Conservation (phyloP, 495 filamentous ascomycete genomes). For the Bathelium albidoporum region DNA sequence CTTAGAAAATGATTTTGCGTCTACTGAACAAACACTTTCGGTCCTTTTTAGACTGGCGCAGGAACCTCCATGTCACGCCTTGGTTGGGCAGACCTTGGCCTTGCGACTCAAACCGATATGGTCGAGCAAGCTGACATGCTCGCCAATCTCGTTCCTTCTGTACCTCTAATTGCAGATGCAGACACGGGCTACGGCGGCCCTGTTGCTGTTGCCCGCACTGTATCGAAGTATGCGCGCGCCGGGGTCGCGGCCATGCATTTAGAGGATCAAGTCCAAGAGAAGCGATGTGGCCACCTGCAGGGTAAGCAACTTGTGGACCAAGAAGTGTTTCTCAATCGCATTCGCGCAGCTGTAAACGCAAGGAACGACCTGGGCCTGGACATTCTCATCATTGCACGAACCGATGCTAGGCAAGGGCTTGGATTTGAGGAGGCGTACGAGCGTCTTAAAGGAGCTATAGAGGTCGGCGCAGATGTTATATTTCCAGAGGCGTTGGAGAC, state of each 20-base stretch:
- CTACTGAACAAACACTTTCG: background rate
- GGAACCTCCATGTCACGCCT: conserved; percentile 19
- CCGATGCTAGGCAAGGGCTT: conserved; percentile 20
- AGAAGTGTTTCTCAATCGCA: conserved; percentile 17
- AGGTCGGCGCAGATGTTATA: conserved; percentile 22
- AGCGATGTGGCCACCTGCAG: conserved; percentile 27
- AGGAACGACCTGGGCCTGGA: conserved; percentile 15
- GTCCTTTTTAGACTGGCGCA: conserved; percentile 14
- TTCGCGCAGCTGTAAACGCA: conserved; percentile 17
- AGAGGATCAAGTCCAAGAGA: conserved; percentile 26
- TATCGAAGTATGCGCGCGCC: conserved; percentile 18
- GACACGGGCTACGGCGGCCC: conserved; percentile 28
- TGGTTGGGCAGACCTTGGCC: conserved; percentile 19
- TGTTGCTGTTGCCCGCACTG: conserved; percentile 17
- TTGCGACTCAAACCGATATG: conserved; percentile 19
- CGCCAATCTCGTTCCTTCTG: conserved; percentile 12
- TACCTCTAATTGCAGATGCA: conserved; percentile 12
- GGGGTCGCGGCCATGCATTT: conserved; percentile 27
- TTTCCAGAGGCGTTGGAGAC: conserved; percentile 22
- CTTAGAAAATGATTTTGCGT: no score
- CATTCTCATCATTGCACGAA: conserved; percentile 26
- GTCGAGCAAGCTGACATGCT: conserved; percentile 20
- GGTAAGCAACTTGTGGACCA: conserved; percentile 24
- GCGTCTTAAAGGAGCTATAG: conserved; percentile 18
- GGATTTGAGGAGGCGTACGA: conserved; percentile 22